Evolutionary conservation across 2,329 filamentous ascomycete species (phyloP), one percentile per base, ranked within the genome.

Genomic region (Pyricularia pennisetigena): DNA sequence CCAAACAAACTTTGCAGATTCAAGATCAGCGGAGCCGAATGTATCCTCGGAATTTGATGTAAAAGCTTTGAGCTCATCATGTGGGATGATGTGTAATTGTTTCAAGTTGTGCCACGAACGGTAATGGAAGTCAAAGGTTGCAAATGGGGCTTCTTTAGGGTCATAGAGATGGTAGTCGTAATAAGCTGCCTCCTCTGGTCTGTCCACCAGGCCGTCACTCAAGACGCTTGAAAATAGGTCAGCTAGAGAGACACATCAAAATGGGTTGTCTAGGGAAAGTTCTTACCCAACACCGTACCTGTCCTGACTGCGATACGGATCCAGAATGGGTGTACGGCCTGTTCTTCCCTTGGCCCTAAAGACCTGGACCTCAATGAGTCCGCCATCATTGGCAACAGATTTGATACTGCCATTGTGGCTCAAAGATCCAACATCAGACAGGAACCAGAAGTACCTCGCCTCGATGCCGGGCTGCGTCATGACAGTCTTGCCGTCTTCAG

Each of bases 91-190:
- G 67, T 82, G 83, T 10, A 86, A 77, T 35, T 79, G 75, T 8
- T 77, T 72, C 12, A 88, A 79, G 68, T 80, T 81, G 10, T 79
- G 76, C 81, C 80, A 82, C 7, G 82, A 84, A 32, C 85, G 81
- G 70, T 88, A 88, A 69, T 88, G 83, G 70, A 87, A 85, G 29
- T 79, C 79, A 69, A 87, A 88, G 0, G 79, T 81, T 4, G 81
- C 81, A 70, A 81, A 87, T 0, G 86, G 86, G 1, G 74, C 77
- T 62, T 86, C 81, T 68, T 79, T 83, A 0, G 83, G 74, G 68
- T 88, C 86, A 26, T 80, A 72, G 3, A 88, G 76, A 62, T 79
- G 74, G 76, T 82, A 88, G 70, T 85, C 79, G 71, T 83, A 87
- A 73, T 80, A 87, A 12, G 75, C 79, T 12, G 81, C 78, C 63